Base-by-base conservation (phyloP, 2,329 filamentous ascomycete genomes). In the Acrocalymma vagum region DNA sequence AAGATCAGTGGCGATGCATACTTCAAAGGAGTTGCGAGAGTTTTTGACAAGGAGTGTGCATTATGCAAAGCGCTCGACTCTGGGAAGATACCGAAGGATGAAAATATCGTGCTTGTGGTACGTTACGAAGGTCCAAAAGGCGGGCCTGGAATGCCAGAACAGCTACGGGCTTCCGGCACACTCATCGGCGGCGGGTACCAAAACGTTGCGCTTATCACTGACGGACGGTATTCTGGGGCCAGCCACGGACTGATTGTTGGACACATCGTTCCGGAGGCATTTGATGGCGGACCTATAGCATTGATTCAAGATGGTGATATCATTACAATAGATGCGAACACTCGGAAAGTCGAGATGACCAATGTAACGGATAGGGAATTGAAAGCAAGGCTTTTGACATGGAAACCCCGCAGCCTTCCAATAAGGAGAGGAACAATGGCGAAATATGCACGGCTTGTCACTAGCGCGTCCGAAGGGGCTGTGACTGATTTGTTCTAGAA, bases 1-100 rank as follows among this genome's bases (percentile, higher is more conserved):
- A 96, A 96, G 72, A 96, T 96, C 70, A 96, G 92, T 0, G 92
- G 92, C 25, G 95, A 96, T 68, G 92, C 96, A 68, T 92, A 73
- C 11, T 96, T 96, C 70, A 85, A 79, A 0, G 92, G 92, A 31
- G 83, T 82, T 48, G 92, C 89, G 1, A 79, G 83, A 13, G 88
- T 93, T 26, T 96, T 93, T 68, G 78, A 96, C 70, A 92, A 92
- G 60, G 92, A 96, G 71, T 77, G 83, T 53, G 79, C 85, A 55
- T 82, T 96, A 28, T 84, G 93, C 66, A 73, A 77, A 0, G 90
- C 91, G 0, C 78, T 96, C 9, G 84, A 82, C n/a, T 74, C 76
- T 14, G 85, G 90, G 37, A 78, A 86, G 34, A 86, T 89, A 31
- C 81, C 83, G 1, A 82, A 82, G 23, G 81, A 81, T 45, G 89